phyloP scores from a whole-genome alignment of 2,329 filamentous ascomycete genomes.

The Aspergillus hortae region DNA sequence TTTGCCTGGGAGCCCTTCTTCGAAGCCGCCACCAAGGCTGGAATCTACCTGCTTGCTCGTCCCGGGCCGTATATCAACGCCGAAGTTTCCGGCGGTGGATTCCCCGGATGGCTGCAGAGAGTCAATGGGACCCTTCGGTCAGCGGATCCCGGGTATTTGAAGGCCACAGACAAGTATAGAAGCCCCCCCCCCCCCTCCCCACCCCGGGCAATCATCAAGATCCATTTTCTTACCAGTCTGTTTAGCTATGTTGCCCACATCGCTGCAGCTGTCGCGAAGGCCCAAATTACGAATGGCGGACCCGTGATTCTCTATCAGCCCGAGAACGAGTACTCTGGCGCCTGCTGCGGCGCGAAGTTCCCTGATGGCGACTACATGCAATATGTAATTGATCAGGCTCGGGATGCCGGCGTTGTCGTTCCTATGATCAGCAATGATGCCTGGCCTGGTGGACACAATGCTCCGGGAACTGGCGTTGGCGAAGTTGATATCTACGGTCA shows the following conservation, averaged over 20 bases:
- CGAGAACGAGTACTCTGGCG: slow-evolving; percentile 73
- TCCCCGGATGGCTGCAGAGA: slow-evolving; percentile 74
- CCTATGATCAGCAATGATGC: slow-evolving; percentile 76
- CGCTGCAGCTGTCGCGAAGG: slow-evolving; percentile 64
- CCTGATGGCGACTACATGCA: slow-evolving; percentile 67
- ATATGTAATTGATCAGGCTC: slow-evolving; percentile 65
- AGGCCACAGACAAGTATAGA: slow-evolving; percentile 62
- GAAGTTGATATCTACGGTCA: slow-evolving; percentile 64
- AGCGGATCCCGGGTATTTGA: slow-evolving; percentile 57
- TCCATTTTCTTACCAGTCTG: slow-evolving; percentile 8
- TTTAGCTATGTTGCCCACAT: slow-evolving; percentile 59
- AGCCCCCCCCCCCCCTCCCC: no score
- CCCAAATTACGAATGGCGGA: slow-evolving; percentile 78
- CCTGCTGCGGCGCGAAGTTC: slow-evolving; percentile 50
- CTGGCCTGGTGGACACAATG: slow-evolving; percentile 56
- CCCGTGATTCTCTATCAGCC: slow-evolving; percentile 76
- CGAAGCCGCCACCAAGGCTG: slow-evolving; percentile 66
- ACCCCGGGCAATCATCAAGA: fast-evolving
- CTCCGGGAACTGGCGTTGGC: slow-evolving; percentile 57
- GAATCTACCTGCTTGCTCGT: slow-evolving; percentile 71
- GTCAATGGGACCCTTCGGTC: slow-evolving; percentile 64
- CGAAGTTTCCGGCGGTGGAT: slow-evolving; percentile 71
- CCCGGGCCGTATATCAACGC: slow-evolving; percentile 77
- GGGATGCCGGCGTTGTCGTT: slow-evolving; percentile 66
- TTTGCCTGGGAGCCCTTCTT: slow-evolving; percentile 74